Conservation (phyloP, 2,329 filamentous ascomycete species). For the Fusarium zealandicum region DNA sequence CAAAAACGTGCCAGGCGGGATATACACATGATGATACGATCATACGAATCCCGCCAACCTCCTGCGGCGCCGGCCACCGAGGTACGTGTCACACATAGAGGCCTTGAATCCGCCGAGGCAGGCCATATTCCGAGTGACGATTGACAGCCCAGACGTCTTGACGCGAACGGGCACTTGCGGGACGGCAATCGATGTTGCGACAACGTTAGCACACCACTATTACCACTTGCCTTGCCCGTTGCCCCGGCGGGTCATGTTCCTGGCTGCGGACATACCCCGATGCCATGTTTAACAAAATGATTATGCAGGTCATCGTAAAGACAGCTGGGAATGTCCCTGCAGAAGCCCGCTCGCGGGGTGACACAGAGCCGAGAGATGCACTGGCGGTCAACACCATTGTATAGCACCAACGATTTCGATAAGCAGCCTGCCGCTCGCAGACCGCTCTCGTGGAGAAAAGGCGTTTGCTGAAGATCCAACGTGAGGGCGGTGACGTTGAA, state of each 20-base stretch:
- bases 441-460: slow-evolving; percentile 26
- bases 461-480: not conserved
- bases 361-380: slow-evolving; percentile 11
- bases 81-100: slow-evolving; percentile 2
- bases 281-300: slow-evolving; percentile 36
- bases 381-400: slow-evolving; percentile 33
- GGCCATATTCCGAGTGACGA: not conserved
- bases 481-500: slow-evolving; percentile 3
- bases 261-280: slow-evolving; percentile 8
- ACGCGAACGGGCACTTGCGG: not conserved
- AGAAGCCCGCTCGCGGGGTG: slow-evolving; percentile 20
- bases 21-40: slow-evolving; percentile 11
- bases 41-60: slow-evolving; percentile 1
- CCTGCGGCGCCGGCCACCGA: not conserved
- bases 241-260: slow-evolving; percentile 1
- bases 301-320: slow-evolving; percentile 27
- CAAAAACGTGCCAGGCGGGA: not conserved
- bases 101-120: slow-evolving; percentile 18
- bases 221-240: slow-evolving; percentile 3
- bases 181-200: slow-evolving; percentile 15
- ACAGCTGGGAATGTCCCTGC: slow-evolving; percentile 26
- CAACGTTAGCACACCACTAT: slow-evolving; percentile 5
- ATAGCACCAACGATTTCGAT: slow-evolving; percentile 6
- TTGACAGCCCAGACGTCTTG: slow-evolving; percentile 5
- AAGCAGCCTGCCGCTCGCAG: slow-evolving; percentile 27